Base-by-base conservation (phyloP, 768 basidiomycete species). In the Hortiboletus campestris region DNA sequence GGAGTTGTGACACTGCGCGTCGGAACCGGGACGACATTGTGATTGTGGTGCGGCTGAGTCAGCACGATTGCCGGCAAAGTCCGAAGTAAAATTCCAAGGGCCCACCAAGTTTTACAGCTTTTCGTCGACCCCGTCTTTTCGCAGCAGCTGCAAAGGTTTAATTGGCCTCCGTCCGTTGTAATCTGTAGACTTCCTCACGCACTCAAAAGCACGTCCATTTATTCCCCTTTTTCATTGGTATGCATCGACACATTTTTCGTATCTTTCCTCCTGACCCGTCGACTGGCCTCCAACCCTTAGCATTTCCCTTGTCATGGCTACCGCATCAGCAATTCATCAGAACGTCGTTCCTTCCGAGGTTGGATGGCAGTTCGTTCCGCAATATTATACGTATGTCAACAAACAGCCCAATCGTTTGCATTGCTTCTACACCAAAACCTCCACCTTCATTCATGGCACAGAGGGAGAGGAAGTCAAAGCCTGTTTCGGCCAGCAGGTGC, bases 371-470 rank as follows among this genome's bases (percentile, higher is more conserved):
- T 98, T 98, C 78, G 94, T 97, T 64, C 93, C 94, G 46, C 95
- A 99, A 76, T 98, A 98, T 78, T 99, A 99, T 79, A 96, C 91
- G 66, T 96, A 91, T 80, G 89, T 99, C 73, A 97, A 98, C 84
- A 94, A 97, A 78, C 87, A 94, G 59, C 96, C 96, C 67, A 80
- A 90, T 76, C 90, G 94, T 74, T 84, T 98, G 65, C 97, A 99
- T 76, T 94, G 94, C 76, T 98, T 98, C 80, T 98, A 98, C 82
- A 97, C 88, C 72, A 98, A 98, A 84, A 84, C 84, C 67, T 97
- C 94, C 46, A 97, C 95, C 63, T 95, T 98, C 76, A 88, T 91
- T 73, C 97, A 98, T 75, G 94, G 94, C 55, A 91, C 89, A 51
- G 97, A 98, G 80, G 96, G 96, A 54, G 97, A 98, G 76, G 96